phyloP scores from a whole-genome alignment of 108 stramenopile genomes.

The Cyclostephanos tholiformis region DNA sequence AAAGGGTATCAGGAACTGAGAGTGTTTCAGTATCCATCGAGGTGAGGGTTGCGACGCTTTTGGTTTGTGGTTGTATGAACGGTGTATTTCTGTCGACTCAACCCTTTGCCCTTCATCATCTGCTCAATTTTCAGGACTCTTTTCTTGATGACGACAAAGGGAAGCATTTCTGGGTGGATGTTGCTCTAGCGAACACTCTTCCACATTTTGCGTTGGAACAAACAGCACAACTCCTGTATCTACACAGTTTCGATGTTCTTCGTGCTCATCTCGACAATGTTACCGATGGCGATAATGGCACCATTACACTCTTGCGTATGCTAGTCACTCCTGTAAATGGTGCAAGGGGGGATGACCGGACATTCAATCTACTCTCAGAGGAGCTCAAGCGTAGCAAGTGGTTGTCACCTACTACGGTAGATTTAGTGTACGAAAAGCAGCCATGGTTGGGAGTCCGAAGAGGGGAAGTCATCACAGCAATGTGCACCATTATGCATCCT shows the following conservation, averaged over 20 bases:
- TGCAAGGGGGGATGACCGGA: slow-evolving; percentile 42
- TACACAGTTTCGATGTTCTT: slow-evolving; percentile 87
- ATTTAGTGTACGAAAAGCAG: slow-evolving; percentile 82
- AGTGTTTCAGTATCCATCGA: slow-evolving; percentile 82
- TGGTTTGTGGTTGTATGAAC: slow-evolving; percentile 12
- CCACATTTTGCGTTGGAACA: slow-evolving; percentile 88
- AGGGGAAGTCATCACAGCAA: slow-evolving; percentile 91
- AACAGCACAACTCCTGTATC: slow-evolving; percentile 76
- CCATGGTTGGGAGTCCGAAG: slow-evolving; percentile 76
- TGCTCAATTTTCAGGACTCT: slow-evolving; percentile 33
- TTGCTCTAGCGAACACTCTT: slow-evolving; percentile 91
- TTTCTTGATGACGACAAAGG: slow-evolving; percentile 51
- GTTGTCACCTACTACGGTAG: slow-evolving; percentile 88
- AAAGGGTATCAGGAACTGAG: slow-evolving; percentile 85
- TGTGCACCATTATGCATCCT: slow-evolving; percentile 90
- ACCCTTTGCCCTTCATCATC: slow-evolving; percentile 17
- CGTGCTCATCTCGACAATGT: slow-evolving; percentile 92
- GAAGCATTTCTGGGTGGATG: slow-evolving; percentile 85
- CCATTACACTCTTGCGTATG: slow-evolving; percentile 87
- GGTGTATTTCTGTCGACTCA: slow-evolving; percentile 40
- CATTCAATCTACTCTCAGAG: slow-evolving; percentile 62
- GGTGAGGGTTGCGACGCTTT: slow-evolving; percentile 25
- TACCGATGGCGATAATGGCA: slow-evolving; percentile 90
- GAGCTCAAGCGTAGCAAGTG: slow-evolving; percentile 91
- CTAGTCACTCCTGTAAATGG: slow-evolving; percentile 61